These are phyloP conservation scores for Gloeopeniophorella convolvens DNA, from an alignment of 768 basidiomycete species.

Conservation along the genomic window DNA sequence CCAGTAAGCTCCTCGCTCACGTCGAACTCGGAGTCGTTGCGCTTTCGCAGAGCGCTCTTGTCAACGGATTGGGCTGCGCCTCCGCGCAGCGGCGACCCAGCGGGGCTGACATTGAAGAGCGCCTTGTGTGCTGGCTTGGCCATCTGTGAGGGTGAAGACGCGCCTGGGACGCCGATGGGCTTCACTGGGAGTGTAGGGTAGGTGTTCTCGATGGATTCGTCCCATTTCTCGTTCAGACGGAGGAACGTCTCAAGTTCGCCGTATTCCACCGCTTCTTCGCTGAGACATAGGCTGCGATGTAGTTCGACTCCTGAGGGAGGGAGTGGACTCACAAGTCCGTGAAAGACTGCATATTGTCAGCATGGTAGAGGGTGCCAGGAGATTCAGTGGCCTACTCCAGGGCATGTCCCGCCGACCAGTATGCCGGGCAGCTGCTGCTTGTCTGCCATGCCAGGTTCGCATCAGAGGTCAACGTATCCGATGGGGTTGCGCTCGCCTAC, in stretches of 20 bases:
- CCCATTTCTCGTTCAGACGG: conserved; percentile 65
- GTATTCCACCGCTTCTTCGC: conserved; percentile 82
- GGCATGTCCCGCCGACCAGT: conserved; percentile 68
- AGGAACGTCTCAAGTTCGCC: conserved; percentile 66
- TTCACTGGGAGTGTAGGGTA: conserved; percentile 46
- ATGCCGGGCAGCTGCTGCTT: conserved; percentile 84
- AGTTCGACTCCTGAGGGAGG: background rate
- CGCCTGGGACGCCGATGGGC: conserved; percentile 79
- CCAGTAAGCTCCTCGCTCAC: conserved; percentile 62
- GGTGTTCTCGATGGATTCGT: conserved; percentile 52
- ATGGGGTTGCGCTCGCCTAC: conserved; percentile 35
- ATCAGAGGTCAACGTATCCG: conserved; percentile 1
- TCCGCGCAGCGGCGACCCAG: conserved; percentile 26
- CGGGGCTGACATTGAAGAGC: conserved; percentile 38
- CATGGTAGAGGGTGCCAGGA: background rate
- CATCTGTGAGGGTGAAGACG: conserved; percentile 68
- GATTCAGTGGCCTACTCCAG: conserved; percentile 47
- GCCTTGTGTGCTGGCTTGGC: conserved; percentile 62
- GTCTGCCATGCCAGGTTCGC: conserved; percentile 36
- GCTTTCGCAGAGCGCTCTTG: conserved; percentile 29
- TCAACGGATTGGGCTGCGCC: conserved; percentile 14
- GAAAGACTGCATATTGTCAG: conserved; percentile 45
- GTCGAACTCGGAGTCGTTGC: conserved; percentile 57
- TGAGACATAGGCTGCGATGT: conserved; percentile 28
- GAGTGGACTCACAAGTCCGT: conserved; percentile 56